Percentiles rank a stretch among this genome's conserved stretches.
These are phyloP conservation scores for Grigorovia humatica DNA, from an alignment of 805 yeast genomes.

Conservation along the genomic window DNA sequence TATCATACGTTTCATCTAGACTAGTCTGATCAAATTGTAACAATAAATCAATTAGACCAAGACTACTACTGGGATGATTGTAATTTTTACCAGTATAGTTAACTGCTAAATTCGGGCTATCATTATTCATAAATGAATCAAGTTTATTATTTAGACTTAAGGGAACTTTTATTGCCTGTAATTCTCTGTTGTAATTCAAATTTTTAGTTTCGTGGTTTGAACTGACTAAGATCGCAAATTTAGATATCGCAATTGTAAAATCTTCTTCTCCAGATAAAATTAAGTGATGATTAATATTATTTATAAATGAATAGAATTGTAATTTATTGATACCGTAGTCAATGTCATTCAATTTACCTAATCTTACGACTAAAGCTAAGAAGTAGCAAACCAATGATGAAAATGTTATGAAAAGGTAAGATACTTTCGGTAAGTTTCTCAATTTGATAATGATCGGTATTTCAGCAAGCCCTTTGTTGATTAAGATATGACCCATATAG, in stretches of 20 bases:
- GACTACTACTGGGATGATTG: not conserved
- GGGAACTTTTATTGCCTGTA: conserved; percentile 9
- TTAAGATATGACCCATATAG: conserved; percentile 38
- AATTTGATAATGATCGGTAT: conserved; percentile 51
- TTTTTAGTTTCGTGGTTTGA: conserved; percentile 14
- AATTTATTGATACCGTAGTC: conserved; percentile 13
- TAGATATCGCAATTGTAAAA: conserved; percentile 15
- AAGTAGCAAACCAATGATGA: not conserved
- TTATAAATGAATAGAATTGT: conserved; percentile 24
- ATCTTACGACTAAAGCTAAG: conserved; percentile 51
- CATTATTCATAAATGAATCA: not conserved
- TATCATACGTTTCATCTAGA: not conserved
- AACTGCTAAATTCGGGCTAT: not conserved
- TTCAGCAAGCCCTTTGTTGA: conserved; percentile 30
- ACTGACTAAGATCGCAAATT: conserved; percentile 17
- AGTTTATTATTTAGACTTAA: not conserved
- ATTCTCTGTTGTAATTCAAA: conserved; percentile 21
- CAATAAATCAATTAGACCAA: not conserved
- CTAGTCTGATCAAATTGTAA: not conserved
- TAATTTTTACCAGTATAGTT: not conserved
- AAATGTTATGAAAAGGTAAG: not conserved
- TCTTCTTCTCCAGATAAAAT: conserved; percentile 28
- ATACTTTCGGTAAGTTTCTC: conserved; percentile 54
- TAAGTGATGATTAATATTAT: conserved; percentile 30
- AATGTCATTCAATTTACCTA: conserved; percentile 15